Conservation (phyloP, 345 rosid species). For the Dipteronia dyeriana region DNA sequence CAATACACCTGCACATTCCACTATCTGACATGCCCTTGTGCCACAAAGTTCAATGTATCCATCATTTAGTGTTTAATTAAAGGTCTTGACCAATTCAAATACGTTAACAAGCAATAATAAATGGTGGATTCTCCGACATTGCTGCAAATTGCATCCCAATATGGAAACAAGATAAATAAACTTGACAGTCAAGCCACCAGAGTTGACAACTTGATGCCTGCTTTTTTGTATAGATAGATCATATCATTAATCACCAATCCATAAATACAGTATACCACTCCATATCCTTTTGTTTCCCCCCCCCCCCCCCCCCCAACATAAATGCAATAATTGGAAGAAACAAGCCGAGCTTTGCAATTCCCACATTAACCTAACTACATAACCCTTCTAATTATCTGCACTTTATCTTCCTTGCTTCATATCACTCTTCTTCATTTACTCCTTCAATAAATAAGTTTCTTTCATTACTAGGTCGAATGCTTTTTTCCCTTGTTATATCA, state of each 20-base stretch:
- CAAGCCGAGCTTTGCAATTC: slow-evolving; percentile 13
- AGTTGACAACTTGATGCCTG: neutral
- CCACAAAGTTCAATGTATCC: no score
- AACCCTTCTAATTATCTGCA: slow-evolving; percentile 9
- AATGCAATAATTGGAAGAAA: slow-evolving; percentile 5
- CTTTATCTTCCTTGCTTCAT: slow-evolving; percentile 1
- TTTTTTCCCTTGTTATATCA: neutral
- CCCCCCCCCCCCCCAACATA: neutral
- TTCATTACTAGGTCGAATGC: neutral
- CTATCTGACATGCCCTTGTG: no score
- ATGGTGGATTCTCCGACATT: neutral
- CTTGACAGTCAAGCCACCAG: neutral
- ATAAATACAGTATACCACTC: slow-evolving; percentile 26
- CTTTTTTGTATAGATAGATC: slow-evolving; percentile 9
- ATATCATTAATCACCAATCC: slow-evolving; percentile 12
- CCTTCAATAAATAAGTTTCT: slow-evolving; percentile 10
- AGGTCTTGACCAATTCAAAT: neutral
- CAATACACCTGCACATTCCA: neutral
- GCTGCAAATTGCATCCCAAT: neutral
- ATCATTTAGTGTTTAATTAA: neutral
- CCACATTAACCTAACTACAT: slow-evolving; percentile 18
- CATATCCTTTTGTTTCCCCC: slow-evolving; percentile 10
- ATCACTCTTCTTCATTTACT: neutral
- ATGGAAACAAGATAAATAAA: neutral
- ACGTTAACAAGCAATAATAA: neutral